phyloP scores from a whole-genome alignment of 345 rosid species.

The Excoecaria cochinchinensis region DNA sequence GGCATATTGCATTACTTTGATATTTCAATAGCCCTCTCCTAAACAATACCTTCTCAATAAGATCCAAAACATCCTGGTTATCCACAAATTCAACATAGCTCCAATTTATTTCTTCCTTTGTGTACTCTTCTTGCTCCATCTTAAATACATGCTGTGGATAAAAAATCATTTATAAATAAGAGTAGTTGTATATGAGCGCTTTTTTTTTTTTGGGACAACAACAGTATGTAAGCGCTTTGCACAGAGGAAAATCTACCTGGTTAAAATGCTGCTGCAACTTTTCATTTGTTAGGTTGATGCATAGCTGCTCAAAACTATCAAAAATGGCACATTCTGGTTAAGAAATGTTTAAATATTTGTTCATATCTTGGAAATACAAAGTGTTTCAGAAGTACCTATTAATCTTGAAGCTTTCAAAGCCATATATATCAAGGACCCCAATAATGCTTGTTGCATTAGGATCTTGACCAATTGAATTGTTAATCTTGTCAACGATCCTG shows the following conservation, averaged over 20 bases:
- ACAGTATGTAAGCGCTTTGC: neutral
- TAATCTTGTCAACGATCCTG: slow-evolving; percentile 79
- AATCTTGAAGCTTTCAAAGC: slow-evolving; percentile 73
- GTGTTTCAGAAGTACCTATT: slow-evolving; percentile 44
- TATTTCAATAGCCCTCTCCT: slow-evolving; percentile 9
- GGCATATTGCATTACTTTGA: neutral
- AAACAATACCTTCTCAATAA: slow-evolving; percentile 58
- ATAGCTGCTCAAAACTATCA: slow-evolving; percentile 73
- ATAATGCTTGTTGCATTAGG: slow-evolving; percentile 58
- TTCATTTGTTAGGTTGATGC: slow-evolving; percentile 77
- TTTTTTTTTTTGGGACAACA: neutral
- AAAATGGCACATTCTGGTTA: slow-evolving; percentile 15
- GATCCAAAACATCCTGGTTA: slow-evolving; percentile 75
- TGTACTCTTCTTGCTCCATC: slow-evolving; percentile 79
- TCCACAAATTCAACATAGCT: slow-evolving; percentile 77
- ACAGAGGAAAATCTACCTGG: slow-evolving; percentile 43
- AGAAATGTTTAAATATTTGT: slow-evolving; percentile 2
- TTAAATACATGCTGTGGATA: slow-evolving; percentile 67
- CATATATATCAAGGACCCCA: slow-evolving; percentile 80
- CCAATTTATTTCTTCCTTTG: slow-evolving; percentile 71
- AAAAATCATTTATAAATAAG: slow-evolving; percentile 8
- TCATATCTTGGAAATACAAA: neutral
- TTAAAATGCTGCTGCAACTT: slow-evolving; percentile 81
- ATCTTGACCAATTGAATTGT: slow-evolving; percentile 72
- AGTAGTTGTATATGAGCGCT: neutral